Conservation (phyloP, 768 basidiomycete species). For the Hysterangium stoloniferum region DNA sequence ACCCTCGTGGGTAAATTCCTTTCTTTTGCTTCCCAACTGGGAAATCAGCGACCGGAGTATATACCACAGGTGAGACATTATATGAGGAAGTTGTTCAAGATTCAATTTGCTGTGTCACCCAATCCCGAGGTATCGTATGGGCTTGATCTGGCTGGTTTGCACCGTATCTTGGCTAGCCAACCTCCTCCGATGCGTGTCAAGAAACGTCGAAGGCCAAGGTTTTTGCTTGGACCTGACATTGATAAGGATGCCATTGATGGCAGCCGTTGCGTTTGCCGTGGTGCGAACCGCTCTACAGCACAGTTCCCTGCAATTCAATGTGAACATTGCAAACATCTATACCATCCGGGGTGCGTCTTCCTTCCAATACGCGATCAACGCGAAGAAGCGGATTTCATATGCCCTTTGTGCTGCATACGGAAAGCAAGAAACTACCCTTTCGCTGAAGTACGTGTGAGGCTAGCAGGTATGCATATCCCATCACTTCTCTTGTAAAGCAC, state of each 20-base stretch:
- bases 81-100: conserved; percentile 85
- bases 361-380: conserved; percentile 36
- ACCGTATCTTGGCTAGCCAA: conserved; percentile 70
- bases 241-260: conserved; percentile 68
- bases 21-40: conserved; percentile 57
- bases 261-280: conserved; percentile 77
- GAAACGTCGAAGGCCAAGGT: conserved; percentile 56
- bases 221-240: conserved; percentile 69
- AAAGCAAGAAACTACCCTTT: conserved; percentile 65
- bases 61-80: conserved; percentile 82
- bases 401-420: conserved; percentile 71
- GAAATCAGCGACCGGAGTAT: conserved; percentile 68
- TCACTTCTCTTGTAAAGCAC: background rate
- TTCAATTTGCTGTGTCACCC: conserved; percentile 82
- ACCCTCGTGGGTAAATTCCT: conserved; percentile 74
- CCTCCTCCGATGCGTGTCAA: conserved; percentile 40
- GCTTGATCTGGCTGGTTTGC: conserved; percentile 72
- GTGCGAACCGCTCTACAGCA: conserved; percentile 51
- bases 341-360: conserved; percentile 73
- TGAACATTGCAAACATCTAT: conserved; percentile 53
- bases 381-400: conserved; percentile 40
- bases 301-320: conserved; percentile 61
- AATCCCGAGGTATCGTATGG: conserved; percentile 77
- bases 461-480: conserved; percentile 39
- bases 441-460: conserved; percentile 68